Evolutionary conservation across 768 basidiomycete genomes (phyloP).

Genomic region (Multifurca ochricompacta): DNA sequence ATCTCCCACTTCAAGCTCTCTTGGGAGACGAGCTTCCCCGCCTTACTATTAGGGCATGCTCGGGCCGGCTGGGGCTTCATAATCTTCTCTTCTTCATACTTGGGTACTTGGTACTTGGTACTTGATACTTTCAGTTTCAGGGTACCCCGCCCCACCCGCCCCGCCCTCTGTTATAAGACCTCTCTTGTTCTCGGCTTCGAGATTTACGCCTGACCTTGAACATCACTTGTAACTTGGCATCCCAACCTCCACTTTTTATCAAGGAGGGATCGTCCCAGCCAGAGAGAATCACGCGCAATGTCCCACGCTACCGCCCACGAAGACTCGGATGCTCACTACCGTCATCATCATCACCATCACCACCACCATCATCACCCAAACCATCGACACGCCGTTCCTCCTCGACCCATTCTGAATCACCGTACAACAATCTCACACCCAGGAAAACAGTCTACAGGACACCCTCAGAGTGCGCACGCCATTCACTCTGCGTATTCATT

Average conservation of each 20-base stretch:
- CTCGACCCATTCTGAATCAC: slow-evolving; percentile 11
- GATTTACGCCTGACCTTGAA: not conserved
- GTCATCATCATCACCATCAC: not conserved
- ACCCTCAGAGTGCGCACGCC: slow-evolving; percentile 9
- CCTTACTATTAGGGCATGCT: slow-evolving; percentile 7
- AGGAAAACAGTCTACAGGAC: not conserved
- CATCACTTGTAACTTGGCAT: no score
- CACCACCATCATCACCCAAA: slow-evolving; percentile 10
- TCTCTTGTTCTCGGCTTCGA: not conserved
- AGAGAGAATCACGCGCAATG: slow-evolving; percentile 9
- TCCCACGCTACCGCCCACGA: slow-evolving; percentile 9
- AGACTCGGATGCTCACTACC: no score
- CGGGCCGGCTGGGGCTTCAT: not conserved
- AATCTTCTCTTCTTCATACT: no score
- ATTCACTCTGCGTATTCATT: not conserved
- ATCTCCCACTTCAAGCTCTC: slow-evolving; percentile 1
- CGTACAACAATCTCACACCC: slow-evolving; percentile 1
- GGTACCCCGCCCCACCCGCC: no score
- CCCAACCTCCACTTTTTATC: no score
- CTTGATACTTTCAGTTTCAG: not conserved
- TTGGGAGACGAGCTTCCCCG: slow-evolving; percentile 1
- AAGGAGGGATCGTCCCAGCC: no score
- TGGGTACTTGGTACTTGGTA: no score
- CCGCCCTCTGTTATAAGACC: slow-evolving; percentile 5
- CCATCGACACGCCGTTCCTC: slow-evolving; percentile 14